Evolutionary conservation across 139 green algal species (phyloP).

Genomic region (Picochlorum sp.): DNA sequence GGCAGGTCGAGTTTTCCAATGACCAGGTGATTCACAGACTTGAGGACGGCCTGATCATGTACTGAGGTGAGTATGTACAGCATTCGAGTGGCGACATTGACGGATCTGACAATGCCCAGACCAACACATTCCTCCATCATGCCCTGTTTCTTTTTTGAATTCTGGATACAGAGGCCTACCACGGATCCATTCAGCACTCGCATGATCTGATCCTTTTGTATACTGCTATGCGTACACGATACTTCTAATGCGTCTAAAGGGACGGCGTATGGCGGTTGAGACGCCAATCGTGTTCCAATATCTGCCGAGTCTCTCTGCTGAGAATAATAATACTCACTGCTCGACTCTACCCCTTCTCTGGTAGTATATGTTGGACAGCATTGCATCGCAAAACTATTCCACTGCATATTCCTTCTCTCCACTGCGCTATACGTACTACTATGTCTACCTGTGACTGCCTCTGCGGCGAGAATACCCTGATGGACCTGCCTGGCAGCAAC

Average conservation of each 20-base stretch:
- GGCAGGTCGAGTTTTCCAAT: conserved; percentile 64
- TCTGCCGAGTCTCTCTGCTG: background rate
- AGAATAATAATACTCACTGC: background rate
- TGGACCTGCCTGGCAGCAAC: background rate
- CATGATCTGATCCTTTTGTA: conserved; percentile 26
- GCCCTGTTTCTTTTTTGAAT: background rate
- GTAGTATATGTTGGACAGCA: conserved; percentile 13
- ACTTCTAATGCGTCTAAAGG: background rate
- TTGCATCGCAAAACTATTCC: conserved; percentile 53
- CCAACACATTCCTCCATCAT: conserved; percentile 44
- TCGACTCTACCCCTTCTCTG: background rate
- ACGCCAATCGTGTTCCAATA: background rate
- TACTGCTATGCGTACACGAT: conserved; percentile 27
- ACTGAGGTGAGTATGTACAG: conserved; percentile 57
- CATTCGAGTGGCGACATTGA: conserved; percentile 30
- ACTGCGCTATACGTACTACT: conserved; percentile 11
- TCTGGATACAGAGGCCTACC: conserved; percentile 44
- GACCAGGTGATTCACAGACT: conserved; percentile 37
- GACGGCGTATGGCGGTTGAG: conserved; percentile 31
- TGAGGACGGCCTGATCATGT: conserved; percentile 13
- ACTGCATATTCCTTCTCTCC: conserved; percentile 47
- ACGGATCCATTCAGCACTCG: conserved; percentile 56
- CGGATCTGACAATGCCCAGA: conserved; percentile 54
- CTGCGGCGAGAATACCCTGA: too few relatives aligned
- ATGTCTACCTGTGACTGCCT: too few relatives aligned